These are phyloP conservation scores for Zasmidium citrigriseum DNA, from an alignment of 2,329 filamentous ascomycete species.

Conservation along the genomic window DNA sequence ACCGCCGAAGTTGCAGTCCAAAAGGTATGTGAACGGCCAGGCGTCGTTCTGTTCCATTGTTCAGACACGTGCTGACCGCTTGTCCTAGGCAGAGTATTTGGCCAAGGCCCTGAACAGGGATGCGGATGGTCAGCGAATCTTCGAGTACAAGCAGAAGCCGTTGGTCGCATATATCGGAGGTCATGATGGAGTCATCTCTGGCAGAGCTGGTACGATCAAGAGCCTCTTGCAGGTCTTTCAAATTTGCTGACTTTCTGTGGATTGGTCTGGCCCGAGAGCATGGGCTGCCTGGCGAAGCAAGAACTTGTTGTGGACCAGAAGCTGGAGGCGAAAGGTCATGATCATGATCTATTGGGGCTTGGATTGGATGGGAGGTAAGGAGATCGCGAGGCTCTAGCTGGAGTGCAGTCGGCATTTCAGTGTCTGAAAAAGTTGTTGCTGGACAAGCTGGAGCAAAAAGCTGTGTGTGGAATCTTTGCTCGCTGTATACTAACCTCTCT, in stretches of 20 bases:
- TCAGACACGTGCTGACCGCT: no score
- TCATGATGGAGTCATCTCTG: conserved; percentile 44
- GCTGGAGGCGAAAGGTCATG: conserved; percentile 34
- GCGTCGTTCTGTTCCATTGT: no score
- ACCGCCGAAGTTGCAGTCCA: conserved; percentile 41
- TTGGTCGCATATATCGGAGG: conserved; percentile 44
- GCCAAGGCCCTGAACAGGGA: conserved; percentile 29
- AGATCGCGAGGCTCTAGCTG: conserved; percentile 29
- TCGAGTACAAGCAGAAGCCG: conserved; percentile 42
- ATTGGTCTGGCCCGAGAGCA: conserved; percentile 44
- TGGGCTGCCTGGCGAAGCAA: conserved; percentile 49
- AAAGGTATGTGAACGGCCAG: no score
- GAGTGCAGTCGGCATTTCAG: no score
- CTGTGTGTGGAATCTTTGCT: not conserved
- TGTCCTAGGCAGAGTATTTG: conserved; percentile 40
- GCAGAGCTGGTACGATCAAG: no score
- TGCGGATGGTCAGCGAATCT: conserved; percentile 26
- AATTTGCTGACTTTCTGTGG: no score
- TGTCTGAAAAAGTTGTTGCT: no score
- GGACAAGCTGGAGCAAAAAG: not conserved
- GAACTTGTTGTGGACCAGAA: conserved; percentile 33
- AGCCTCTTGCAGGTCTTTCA: no score
- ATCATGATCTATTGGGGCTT: conserved; percentile 31
- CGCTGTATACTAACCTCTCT: not conserved
- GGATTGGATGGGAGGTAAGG: conserved; percentile 29